Evolutionary conservation across 768 basidiomycete species (phyloP), one percentile per base, ranked within the genome.

Genomic region (Scleroderma citrinum): DNA sequence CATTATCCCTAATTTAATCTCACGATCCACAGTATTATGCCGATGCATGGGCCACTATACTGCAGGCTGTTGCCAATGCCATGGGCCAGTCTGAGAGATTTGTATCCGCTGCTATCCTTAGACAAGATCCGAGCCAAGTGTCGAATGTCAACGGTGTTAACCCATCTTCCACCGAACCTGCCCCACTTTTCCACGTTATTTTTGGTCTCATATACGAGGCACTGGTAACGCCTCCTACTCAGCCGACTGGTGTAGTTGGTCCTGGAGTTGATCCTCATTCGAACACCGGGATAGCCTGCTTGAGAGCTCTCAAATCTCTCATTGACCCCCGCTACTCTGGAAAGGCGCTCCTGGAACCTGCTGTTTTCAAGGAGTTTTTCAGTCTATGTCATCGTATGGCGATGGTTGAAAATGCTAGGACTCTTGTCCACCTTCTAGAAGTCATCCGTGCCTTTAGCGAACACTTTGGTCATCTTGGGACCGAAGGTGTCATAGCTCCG

Each of bases 181-280:
- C 85, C 0, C 75, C 82, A 11, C 82, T 90, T 67, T 99, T 97
- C 70, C 92, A 85, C 68, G 77, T 90, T 11, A 62, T 96, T 5
- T 97, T 95, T 61, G 94, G 95, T 11, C 78, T 98, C n/a, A 83
- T 95, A 1, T 99, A 87, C 56, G 95, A 98, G 62, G 83, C 89
- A 0, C 70, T 97, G 7, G 80, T 80, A 0, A 74, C 78, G 0
- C 77, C 86, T 3, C 80, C 85, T 2, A 68, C 82, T 0, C 80
- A 89, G 47, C 71, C 80, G 0, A 75, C 77, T 5, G 65, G 72
- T 2, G 55, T 67, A 0, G 63, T 70, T 5, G 61, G 72, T 11
- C 56, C 70, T 2, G 55, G 67, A 0, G 63, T 70, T 5, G 61
- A 72, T 11, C 56, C 70, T 10, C 76, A 76, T 6, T 70, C 74